A percentile compares a stretch with the other conserved stretches of the same genome.
phyloP scores from a whole-genome alignment of 768 basidiomycete species.

The Suillus ampliporus region DNA sequence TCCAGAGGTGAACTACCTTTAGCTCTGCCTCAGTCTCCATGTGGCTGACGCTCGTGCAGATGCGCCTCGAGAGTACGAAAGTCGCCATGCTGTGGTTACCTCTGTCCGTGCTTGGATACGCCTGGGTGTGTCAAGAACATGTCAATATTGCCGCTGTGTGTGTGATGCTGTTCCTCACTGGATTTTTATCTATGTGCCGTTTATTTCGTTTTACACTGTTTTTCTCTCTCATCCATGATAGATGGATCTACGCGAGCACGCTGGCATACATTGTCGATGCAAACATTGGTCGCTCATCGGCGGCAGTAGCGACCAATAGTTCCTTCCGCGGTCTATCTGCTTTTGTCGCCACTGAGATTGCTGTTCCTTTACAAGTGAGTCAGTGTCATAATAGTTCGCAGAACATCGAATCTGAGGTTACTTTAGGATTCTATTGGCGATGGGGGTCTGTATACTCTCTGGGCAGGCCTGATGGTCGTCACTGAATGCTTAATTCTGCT shows the following conservation, averaged over 20 bases:
- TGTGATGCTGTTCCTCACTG: slow-evolving; percentile 68
- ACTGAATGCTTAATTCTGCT: no score
- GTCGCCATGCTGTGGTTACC: slow-evolving; percentile 59
- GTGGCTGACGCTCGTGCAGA: slow-evolving; percentile 54
- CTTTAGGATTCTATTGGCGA: no score
- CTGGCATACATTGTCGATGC: slow-evolving; percentile 57
- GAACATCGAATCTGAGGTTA: no score
- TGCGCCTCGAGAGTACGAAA: slow-evolving; percentile 54
- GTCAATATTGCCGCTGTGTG: slow-evolving; percentile 74
- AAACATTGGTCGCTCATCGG: slow-evolving; percentile 80
- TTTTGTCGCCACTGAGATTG: slow-evolving; percentile 39
- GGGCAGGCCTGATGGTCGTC: no score
- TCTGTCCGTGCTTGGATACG: slow-evolving; percentile 68
- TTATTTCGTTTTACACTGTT: no score
- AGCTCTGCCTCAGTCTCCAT: neutral
- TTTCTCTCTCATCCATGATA: no score
- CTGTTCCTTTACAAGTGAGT: slow-evolving; percentile 67
- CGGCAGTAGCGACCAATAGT: slow-evolving; percentile 78
- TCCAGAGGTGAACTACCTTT: slow-evolving; percentile 66
- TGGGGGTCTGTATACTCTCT: no score
- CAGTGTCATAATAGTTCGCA: neutral
- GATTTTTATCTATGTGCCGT: no score
- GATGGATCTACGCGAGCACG: slow-evolving; percentile 64
- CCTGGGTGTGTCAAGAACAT: slow-evolving; percentile 73
- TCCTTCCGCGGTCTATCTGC: slow-evolving; percentile 70